Base-by-base conservation (phyloP, 441 rosid species). In the Raphanus hybrid region DNA sequence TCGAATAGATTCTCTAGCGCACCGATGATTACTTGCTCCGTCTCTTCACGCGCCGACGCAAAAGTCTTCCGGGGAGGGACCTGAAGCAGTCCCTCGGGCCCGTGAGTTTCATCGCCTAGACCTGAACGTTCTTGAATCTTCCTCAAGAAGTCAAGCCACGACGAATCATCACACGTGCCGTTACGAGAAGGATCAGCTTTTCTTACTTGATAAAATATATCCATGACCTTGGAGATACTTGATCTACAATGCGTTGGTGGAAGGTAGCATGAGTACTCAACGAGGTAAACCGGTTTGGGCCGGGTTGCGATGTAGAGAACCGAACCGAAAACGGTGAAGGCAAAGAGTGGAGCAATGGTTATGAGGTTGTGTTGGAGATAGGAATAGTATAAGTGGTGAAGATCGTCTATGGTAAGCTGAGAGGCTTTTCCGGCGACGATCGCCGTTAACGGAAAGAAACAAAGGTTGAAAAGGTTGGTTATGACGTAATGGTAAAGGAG, bases 21-120 rank as follows among this genome's bases (percentile, higher is more conserved):
- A 54, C 97, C 96, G 65, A 77, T 86, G 91, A 93, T 91, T 78
- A 91, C 97, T 88, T 91, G 88, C 83, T 93, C 91, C 5, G 98
- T 89, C 73, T 93, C 98, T 69, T 87, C 88, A 29, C 97, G 89
- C 1, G 94, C 91, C 0, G 91, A 86, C 0, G 83, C 84, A 87
- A 90, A 90, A 7, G 91, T 85, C 1, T 89, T 91, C 54, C 77
- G 71, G 0, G 97, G 97, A 3, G 98, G 98, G 11, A 89, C 32
- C 26, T 52, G 64, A 82, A 80, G 86, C 84, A 93, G 88, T 48
- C 97, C 93, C 69, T 88, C 86, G 2, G 98, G 92, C 7, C 79
- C 89, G 55, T 85, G 83, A 0, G 98, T 93, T 66, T 91, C 98
- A 37, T 93, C 96, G 7, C 98, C 97, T 29, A 93, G 94, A 37